Base-by-base conservation (phyloP, 1,284 basidiomycete genomes). In the Cronartium quercuum region DNA sequence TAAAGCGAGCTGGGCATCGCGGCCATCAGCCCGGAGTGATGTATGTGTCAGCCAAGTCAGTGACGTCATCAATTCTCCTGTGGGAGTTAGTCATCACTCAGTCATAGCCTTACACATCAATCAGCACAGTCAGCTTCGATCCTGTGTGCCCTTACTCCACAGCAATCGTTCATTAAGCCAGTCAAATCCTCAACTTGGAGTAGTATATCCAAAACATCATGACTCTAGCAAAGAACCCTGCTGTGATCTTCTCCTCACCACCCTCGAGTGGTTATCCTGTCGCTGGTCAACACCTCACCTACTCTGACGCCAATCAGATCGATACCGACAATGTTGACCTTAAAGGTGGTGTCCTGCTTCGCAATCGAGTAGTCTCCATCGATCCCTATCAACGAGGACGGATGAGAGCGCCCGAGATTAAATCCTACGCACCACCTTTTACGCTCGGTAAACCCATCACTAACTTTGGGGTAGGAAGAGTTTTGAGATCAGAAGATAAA, bases 311-410 rank as follows among this genome's bases (percentile, higher is more conserved):
- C 18, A 35, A 34, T 21, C 13, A 37, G 15, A 77, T 77, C 55
- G 77, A 76, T 61, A 41, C 74, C 21, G 75, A 76, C n/a, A 76
- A 24, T 38, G 61, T 76, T n/a, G 21, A 40, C 6, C 40, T 73
- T 21, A 35, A 77, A 15, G 55, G 42, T 13, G 64, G 60, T 9
- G 18, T 76, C 18, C 51, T 77, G 42, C 60, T 68, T 41, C 66
- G 73, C 60, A 47, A 67, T 12, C 67, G 70, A 62, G 64, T 68
- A 38, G 40, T 77, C 18, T 76, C 73, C 21, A 65, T 76, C 42
- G 77, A 77, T 69, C 77, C 77, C 4, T 77, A 76, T 64, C 57
- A 76, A 21, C 57, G 76, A 40, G 76, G 69, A 9, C 42, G 71
- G 42, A 70, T 76, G 66, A 21, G 47, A 18, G 41, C 57, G 7